Evolutionary conservation across 2,329 filamentous ascomycete species (phyloP), one percentile per base, ranked within the genome.

Genomic region (Aschersonia sp.): DNA sequence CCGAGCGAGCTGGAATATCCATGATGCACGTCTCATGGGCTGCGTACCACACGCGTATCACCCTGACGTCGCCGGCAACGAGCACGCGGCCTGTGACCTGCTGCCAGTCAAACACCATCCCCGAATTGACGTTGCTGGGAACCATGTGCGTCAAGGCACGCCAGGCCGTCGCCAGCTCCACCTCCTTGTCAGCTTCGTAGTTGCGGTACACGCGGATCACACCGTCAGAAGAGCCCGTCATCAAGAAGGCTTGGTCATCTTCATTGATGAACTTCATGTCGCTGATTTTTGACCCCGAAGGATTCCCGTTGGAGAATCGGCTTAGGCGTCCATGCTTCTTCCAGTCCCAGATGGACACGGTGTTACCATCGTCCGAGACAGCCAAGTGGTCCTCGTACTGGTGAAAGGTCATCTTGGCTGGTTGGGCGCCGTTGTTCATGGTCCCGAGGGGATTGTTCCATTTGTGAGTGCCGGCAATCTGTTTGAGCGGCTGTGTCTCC

Each of bases 201-300:
- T 92, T 85, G 53, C 89, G 81, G 68, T 94, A 98, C 32, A 97
- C 82, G 53, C 94, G 86, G 53, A 98, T 79, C 20, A 97, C 87
- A 47, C 92, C 92, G 59, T 98, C 92, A 1, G 89, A 95, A 5
- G 89, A 94, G 2, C 92, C 92, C 1, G 88, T 95, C 78, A 98
- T 88, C 49, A 98, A 69, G 53, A 97, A 79, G 3, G 91, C 92
- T 60, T 94, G 88, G 61, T 98, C 92, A 57, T 98, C 92, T 65
- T 98, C 92, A 56, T 98, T 98, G 70, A 98, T 94, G 64, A 97
- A 96, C 48, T 89, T 86, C 61, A 96, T 82, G 62, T 97, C 89
- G 47, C 89, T 95, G 57, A 98, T 94, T 56, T 82, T 88, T 30
- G 89, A 95, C 3, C 89, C 88, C 32, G 82, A 74, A 0, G 92